phyloP scores from a whole-genome alignment of 371 early-diverging fungal species.

The Sporodiniella umbellata region DNA sequence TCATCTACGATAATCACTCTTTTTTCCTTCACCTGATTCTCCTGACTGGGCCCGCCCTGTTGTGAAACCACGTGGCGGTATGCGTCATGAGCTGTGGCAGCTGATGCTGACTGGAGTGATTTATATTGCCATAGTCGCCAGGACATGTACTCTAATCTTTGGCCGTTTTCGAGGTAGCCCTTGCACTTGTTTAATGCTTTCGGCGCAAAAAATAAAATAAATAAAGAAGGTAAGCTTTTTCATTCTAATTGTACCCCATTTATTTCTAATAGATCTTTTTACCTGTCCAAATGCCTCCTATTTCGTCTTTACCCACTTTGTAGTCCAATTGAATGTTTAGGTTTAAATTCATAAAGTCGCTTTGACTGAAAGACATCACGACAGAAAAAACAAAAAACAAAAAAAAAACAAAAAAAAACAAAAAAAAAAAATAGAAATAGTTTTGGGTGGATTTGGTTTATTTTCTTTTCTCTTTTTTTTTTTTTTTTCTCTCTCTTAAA shows the following conservation, averaged over 20 bases:
- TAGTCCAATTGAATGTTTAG: neutral
- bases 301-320: conserved; percentile 4
- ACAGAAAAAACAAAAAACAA: conserved; percentile 6
- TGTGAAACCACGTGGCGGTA: conserved; percentile 23
- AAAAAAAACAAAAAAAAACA: neutral
- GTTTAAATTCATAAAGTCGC: neutral
- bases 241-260: neutral
- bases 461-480: too few species aligned
- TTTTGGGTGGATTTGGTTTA: too few species aligned
- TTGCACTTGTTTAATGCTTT: conserved; percentile 30
- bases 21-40: conserved; percentile 1
- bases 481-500: too few species aligned
- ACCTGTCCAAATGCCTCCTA: conserved; percentile 22
- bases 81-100: conserved; percentile 17
- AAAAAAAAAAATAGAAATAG: too few species aligned
- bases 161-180: conserved; percentile 16
- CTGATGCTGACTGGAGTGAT: conserved; percentile 9
- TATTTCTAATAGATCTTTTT: neutral
- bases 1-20: neutral
- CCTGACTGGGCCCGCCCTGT: neutral
- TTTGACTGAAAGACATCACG: conserved; percentile 1
- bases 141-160: conserved; percentile 28
- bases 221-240: too few species aligned
- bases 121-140: conserved; percentile 29
- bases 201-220: too few species aligned